These are phyloP conservation scores for Penicillium sp. DNA, from an alignment of 2,329 filamentous ascomycete species.

Conservation along the genomic window DNA sequence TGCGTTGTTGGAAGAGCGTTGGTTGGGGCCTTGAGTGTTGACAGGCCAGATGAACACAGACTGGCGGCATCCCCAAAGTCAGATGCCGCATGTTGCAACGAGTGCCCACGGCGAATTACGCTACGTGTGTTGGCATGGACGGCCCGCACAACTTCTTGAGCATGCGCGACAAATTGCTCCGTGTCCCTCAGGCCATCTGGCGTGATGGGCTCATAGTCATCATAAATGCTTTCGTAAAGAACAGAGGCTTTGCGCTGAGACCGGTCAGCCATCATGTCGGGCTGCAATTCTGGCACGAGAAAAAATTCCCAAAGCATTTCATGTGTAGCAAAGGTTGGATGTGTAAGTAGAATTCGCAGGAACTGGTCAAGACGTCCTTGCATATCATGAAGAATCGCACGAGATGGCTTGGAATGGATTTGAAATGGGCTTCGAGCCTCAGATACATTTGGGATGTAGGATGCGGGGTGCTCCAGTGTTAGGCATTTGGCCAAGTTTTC, in stretches of 20 bases:
- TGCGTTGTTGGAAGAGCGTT: conserved; percentile 67
- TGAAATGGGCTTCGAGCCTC: conserved; percentile 84
- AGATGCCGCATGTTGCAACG: conserved; percentile 60
- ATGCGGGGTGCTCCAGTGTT: conserved; percentile 84
- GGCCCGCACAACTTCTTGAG: conserved; percentile 80
- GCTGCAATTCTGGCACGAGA: conserved; percentile 87
- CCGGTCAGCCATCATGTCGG: conserved; percentile 83
- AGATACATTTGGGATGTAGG: conserved; percentile 80
- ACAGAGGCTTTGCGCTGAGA: conserved; percentile 82
- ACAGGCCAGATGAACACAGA: conserved; percentile 44
- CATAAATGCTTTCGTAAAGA: conserved; percentile 75
- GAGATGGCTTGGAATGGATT: conserved; percentile 85
- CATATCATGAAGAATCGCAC: conserved; percentile 79
- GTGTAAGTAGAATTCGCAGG: conserved; percentile 76
- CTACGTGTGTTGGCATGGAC: conserved; percentile 80
- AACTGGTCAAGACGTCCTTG: conserved; percentile 85
- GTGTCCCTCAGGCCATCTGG: conserved; percentile 74
- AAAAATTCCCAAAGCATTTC: conserved; percentile 99
- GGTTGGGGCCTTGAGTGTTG: conserved; percentile 46
- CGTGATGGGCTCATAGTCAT: conserved; percentile 78
- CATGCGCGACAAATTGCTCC: conserved; percentile 87
- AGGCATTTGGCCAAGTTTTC: conserved; percentile 83
- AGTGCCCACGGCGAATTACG: conserved; percentile 74
- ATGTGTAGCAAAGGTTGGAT: conserved; percentile 91
- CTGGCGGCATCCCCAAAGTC: conserved; percentile 42